Percentiles rank a stretch among this genome's conserved stretches.
These are phyloP conservation scores for Petunia hybrid DNA, from an alignment of 305 asterid genomes.

Conservation along the genomic window DNA sequence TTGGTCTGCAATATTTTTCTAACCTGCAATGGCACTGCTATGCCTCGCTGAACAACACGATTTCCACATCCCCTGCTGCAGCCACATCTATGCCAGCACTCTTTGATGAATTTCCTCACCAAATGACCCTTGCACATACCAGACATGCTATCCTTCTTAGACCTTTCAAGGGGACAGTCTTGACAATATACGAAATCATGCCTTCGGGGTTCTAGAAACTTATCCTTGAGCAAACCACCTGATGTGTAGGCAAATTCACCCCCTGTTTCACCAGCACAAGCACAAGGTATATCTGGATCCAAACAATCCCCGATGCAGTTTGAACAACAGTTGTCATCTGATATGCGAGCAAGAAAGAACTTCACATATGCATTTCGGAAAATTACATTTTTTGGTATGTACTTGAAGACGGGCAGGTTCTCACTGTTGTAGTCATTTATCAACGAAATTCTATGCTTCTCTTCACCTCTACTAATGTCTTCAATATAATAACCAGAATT, in stretches of 20 bases:
- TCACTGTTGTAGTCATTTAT: conserved; percentile 57
- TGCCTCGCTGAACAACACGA: conserved; percentile 81
- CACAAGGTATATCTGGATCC: conserved; percentile 62
- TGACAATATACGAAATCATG: conserved; percentile 52
- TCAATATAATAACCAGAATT: conserved; percentile 27
- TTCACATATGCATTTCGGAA: conserved; percentile 64
- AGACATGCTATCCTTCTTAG: conserved; percentile 46
- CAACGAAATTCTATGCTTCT: conserved; percentile 61
- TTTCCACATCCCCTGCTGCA: conserved; percentile 79
- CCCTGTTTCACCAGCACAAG: conserved; percentile 73
- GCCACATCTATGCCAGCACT: conserved; percentile 90
- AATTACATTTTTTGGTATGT: conserved; percentile 47
- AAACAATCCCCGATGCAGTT: conserved; percentile 66
- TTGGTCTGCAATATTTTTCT: conserved; percentile 31
- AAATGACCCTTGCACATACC: conserved; percentile 74
- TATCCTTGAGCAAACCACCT: conserved; percentile 64
- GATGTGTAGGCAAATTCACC: conserved; percentile 76
- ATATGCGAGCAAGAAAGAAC: conserved; percentile 62
- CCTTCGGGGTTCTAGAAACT: conserved; percentile 52
- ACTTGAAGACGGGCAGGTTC: conserved; percentile 50
- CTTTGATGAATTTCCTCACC: conserved; percentile 70
- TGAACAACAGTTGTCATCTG: conserved; percentile 74
- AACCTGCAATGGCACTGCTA: conserved; percentile 72
- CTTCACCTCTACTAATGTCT: conserved; percentile 75
- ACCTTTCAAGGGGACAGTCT: conserved; percentile 85